These are phyloP conservation scores for Chrysosporium queenslandicum DNA, from an alignment of 2,329 filamentous ascomycete genomes.

Conservation along the genomic window DNA sequence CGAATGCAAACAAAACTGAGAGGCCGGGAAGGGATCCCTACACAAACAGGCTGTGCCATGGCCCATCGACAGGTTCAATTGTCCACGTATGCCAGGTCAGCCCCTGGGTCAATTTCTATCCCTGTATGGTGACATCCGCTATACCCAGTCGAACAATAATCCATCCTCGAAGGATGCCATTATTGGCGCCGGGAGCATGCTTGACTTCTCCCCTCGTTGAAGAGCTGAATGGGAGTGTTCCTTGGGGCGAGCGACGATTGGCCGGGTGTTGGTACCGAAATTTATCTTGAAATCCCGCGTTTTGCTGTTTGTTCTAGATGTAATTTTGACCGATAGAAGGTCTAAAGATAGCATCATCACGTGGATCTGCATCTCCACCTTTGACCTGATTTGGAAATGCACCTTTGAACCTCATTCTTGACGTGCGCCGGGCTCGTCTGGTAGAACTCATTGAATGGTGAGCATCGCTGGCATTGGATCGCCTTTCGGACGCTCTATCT, in stretches of 20 bases:
- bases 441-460: slow-evolving; percentile 1
- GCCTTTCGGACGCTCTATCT: not conserved
- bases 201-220: not conserved
- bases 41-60: no score
- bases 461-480: not conserved
- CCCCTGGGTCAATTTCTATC: not conserved
- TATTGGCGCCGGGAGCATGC: not conserved
- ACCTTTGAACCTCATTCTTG: not conserved
- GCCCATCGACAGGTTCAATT: not conserved
- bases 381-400: slow-evolving; percentile 15
- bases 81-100: not conserved
- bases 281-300: not conserved
- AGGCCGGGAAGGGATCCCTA: no score
- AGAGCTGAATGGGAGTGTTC: not conserved
- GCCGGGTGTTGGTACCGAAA: not conserved
- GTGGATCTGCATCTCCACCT: slow-evolving; percentile 10
- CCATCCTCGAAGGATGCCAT: not conserved
- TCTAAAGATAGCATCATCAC: slow-evolving; percentile 6
- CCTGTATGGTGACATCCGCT: not conserved
- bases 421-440: not conserved
- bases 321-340: not conserved
- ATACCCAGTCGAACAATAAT: not conserved
- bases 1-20: not conserved
- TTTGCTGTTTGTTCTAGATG: not conserved
- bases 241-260: not conserved